Evolutionary conservation across 1,284 basidiomycete genomes (phyloP).

Genomic region (Exobasidium cylindrosporum): DNA sequence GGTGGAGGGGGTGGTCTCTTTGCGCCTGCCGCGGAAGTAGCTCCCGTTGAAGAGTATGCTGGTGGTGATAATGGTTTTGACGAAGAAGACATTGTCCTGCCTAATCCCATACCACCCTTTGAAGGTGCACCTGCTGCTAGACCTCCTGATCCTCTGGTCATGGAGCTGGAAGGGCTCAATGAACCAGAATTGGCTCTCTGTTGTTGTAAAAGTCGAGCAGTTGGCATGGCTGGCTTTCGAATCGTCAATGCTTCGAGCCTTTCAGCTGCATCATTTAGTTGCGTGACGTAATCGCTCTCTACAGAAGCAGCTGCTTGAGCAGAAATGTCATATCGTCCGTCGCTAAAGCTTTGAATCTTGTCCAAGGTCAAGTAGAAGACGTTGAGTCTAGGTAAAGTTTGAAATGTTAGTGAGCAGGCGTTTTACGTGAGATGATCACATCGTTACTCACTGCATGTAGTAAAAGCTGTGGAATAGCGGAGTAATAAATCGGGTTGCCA

Average conservation of each 20-base stretch:
- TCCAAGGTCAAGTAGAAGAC: slow-evolving; percentile 91
- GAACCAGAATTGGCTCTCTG: slow-evolving; percentile 15
- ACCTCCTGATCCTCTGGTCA: slow-evolving; percentile 3
- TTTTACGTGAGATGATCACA: not conserved
- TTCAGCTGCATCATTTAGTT: slow-evolving; percentile 73
- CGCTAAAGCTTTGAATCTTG: slow-evolving; percentile 77
- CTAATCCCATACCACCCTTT: slow-evolving; percentile 13
- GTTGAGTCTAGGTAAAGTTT: slow-evolving; percentile 69
- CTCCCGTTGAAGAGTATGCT: slow-evolving; percentile 47
- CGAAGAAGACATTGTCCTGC: slow-evolving; percentile 17
- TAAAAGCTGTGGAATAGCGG: slow-evolving; percentile 97
- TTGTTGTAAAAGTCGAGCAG: slow-evolving; percentile 26
- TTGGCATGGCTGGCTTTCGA: slow-evolving; percentile 36
- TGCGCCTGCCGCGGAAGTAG: slow-evolving; percentile 57
- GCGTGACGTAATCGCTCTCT: slow-evolving; percentile 71
- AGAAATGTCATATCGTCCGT: slow-evolving; percentile 75
- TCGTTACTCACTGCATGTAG: slow-evolving; percentile 84
- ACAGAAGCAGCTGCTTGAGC: slow-evolving; percentile 65
- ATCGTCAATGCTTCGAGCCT: slow-evolving; percentile 53
- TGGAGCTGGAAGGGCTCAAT: not conserved
- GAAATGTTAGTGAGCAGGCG: not conserved
- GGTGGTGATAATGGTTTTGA: slow-evolving; percentile 54
- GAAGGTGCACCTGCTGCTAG: slow-evolving; percentile 21
- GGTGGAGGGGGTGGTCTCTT: slow-evolving; percentile 85
- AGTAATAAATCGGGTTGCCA: slow-evolving; percentile 85